phyloP scores from a whole-genome alignment of 2,329 filamentous ascomycete species.

The Drechslerella dactyloides region DNA sequence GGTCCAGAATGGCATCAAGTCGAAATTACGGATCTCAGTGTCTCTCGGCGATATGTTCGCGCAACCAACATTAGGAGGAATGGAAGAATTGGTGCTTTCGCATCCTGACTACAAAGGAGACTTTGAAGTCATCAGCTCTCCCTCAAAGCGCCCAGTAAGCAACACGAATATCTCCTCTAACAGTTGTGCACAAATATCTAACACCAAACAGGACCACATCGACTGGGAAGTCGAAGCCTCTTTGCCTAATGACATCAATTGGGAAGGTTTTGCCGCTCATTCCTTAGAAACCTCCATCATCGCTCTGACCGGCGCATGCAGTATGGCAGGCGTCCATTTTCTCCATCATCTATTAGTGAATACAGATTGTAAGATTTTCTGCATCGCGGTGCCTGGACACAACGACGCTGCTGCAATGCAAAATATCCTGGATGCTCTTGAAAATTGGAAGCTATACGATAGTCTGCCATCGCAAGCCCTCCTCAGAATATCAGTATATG shows the following conservation, averaged over 20 bases:
- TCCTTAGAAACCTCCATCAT: conserved; percentile 10
- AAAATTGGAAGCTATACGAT: conserved; percentile 24
- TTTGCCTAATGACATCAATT: conserved; percentile 21
- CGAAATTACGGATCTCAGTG: conserved; percentile 12
- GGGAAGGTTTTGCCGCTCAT: not conserved
- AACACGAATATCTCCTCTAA: not conserved
- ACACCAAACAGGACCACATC: conserved; percentile 14
- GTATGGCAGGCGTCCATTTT: conserved; percentile 22
- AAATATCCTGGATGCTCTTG: conserved; percentile 18
- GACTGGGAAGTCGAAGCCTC: conserved; percentile 25
- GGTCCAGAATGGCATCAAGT: conserved; percentile 18
- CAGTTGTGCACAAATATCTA: not conserved
- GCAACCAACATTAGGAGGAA: conserved; percentile 18
- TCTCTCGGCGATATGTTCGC: conserved; percentile 31
- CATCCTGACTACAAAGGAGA: conserved; percentile 28
- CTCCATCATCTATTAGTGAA: conserved; percentile 17
- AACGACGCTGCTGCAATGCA: conserved; percentile 12
- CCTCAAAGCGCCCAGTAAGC: conserved; percentile 11
- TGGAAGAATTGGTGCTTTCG: conserved; percentile 20
- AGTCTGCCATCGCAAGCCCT: conserved; percentile 14
- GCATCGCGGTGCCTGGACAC: conserved; percentile 23
- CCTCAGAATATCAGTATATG: conserved; percentile 17
- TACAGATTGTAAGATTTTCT: conserved; percentile 23
- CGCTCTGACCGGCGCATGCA: conserved; percentile 20
- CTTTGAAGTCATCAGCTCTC: conserved; percentile 17